Evolutionary conservation across 495 filamentous ascomycete species (phyloP).

Genomic region (Hypoxylon crocopeplum): DNA sequence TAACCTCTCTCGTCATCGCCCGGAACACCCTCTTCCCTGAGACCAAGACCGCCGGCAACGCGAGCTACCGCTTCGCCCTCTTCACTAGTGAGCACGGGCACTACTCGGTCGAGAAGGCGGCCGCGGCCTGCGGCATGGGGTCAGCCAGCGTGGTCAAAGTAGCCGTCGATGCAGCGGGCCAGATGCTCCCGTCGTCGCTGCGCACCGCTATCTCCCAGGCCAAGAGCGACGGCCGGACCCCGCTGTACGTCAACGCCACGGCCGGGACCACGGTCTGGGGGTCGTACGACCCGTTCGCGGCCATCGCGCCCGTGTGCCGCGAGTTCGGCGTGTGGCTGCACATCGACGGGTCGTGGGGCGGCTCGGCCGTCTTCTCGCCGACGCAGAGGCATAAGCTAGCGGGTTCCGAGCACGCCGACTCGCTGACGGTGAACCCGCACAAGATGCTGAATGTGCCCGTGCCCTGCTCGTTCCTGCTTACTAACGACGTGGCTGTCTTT

Average conservation of each 20-base stretch:
- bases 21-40: constrained; percentile 82
- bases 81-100: constrained; percentile 91
- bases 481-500: constrained; percentile 74
- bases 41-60: constrained; percentile 76
- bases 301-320: constrained; percentile 74
- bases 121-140: constrained; percentile 84
- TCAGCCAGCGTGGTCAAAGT: constrained; percentile 74
- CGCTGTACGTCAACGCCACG: constrained; percentile 95
- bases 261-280: constrained; percentile 94
- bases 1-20: constrained; percentile 86
- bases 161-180: constrained; percentile 71
- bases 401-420: constrained; percentile 77
- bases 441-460: constrained; percentile 94
- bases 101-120: constrained; percentile 94
- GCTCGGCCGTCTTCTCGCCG: constrained; percentile 77
- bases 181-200: constrained; percentile 72
- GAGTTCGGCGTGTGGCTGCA: constrained; percentile 85
- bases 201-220: constrained; percentile 65
- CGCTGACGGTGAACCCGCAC: constrained; percentile 87
- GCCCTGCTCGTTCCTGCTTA: constrained; percentile 90
- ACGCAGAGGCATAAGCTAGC: constrained; percentile 67
- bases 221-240: constrained; percentile 69
- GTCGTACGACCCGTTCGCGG: constrained; percentile 81
- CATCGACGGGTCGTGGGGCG: constrained; percentile 91
- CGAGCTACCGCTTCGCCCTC: constrained; percentile 69